Base-by-base conservation (phyloP, 495 filamentous ascomycete genomes). In the Penicillium cosmopolitanum region DNA sequence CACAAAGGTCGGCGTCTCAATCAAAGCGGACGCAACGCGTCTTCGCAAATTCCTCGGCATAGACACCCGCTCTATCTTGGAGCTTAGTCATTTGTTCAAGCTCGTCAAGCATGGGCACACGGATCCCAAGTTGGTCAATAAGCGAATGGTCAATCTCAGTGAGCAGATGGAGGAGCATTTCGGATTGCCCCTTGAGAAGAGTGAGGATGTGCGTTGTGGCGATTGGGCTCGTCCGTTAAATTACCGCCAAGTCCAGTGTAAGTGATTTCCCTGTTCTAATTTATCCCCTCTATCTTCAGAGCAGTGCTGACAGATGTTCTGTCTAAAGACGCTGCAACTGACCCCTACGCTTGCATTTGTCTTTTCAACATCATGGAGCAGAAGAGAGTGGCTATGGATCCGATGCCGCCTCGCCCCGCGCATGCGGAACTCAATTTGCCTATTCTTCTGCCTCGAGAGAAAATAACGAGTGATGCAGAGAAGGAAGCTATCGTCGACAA, bases 81-180 rank as follows among this genome's bases (percentile, higher is more conserved):
- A 97, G 66, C 81, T 97, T 8, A 92, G 88, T 61, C 87, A 95
- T 67, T 70, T 96, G 9, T 85, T 90, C 73, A 91, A 85, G 65
- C 72, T 96, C 25, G 79, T 96, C 53, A 87, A 86, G 51, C 87
- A 83, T 62, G 85, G 77, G 6, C 69, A 67, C 25, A 79, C 75
- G 15, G 73, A 83, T 53, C 75, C 77, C 11, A 68, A 75, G 16
- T 64, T 81, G 38, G 81, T 93, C 61, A 89, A 90, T 61, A 91
- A 85, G 61, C 80, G 67, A 55, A 72, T 86, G 13, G 87, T 95
- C 25, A 79, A 82, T 5, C 73, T 97, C 11, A 83, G 84, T 3
- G 81, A 73, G 2, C 88, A 92, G 66, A 86, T 91, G 15, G 75
- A 89, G 59, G 82, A 91, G 54, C 82, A 87, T 71, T 76, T 96